Base-by-base conservation (phyloP, 352 stramenopile genomes). In the Globisporangium rhizosaccharum region DNA sequence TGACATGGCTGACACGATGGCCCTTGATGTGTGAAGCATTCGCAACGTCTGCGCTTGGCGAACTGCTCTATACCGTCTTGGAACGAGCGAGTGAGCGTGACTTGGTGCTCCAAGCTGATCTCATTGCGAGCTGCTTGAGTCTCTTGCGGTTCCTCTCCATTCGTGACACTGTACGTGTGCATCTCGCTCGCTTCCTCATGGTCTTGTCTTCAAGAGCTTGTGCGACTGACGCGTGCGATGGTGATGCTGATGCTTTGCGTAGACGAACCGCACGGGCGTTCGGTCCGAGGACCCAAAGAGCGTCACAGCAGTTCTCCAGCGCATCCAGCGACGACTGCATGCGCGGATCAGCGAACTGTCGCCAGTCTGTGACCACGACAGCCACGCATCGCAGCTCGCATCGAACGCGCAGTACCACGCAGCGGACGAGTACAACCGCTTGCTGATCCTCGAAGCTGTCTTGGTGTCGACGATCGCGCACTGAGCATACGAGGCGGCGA, bases 91-190 rank as follows among this genome's bases (percentile, higher is more conserved):
- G 68, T 10, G 82, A 87, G 49, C 76, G 78, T 3, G 75, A 90
- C 46, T 62, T 92, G 18, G 73, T 85, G 8, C 53, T 82, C 12
- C 65, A 87, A 57, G 71, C 76, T 8, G 76, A 90, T 62, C 61
- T 90, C 6, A 65, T 91, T 39, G 76, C 81, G 28, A 91, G 83
- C 47, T 79, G 74, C 51, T 63, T 82, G 8, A 92, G 83, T 62
- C 60, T 92, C 2, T 20, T 86, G 49, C 68, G 83, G 5, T 90
- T 91, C 45, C 56, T 90, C 1, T 59, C 58, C 30, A 85, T 92
- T 23, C 71, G 82, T 25, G 82, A 92, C 56, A 81, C 85, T 64
- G 80, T 88, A 14, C 26, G 48, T 56, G 20, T 25, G 4, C 5
- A 57, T n/a, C 2, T 28, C 12, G 9, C 28, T 5, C 7, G 8